These are phyloP conservation scores for Rhodomyrtus tomentosa DNA, from an alignment of 345 rosid genomes.

Conservation along the genomic window DNA sequence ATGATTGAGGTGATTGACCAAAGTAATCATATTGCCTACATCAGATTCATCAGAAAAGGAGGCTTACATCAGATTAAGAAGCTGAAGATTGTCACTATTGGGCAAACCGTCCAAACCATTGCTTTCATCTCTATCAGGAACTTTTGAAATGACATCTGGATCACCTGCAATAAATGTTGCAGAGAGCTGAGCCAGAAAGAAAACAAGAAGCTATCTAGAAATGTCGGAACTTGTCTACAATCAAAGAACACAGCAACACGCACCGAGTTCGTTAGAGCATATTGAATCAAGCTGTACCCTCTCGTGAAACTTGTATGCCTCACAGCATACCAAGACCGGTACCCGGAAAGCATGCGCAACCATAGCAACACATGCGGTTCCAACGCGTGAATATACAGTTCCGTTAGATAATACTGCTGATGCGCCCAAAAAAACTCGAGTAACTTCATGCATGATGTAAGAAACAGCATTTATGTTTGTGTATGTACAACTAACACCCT, in stretches of 20 bases:
- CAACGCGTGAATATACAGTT: slow-evolving; percentile 88
- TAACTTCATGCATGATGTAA: slow-evolving; percentile 91
- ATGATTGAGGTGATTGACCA: not conserved
- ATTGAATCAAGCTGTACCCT: slow-evolving; percentile 95
- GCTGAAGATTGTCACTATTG: slow-evolving; percentile 59
- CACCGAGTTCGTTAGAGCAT: slow-evolving; percentile 94
- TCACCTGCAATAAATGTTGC: slow-evolving; percentile 40
- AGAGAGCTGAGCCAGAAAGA: not conserved
- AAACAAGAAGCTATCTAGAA: not conserved
- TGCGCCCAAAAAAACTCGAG: slow-evolving; percentile 87
- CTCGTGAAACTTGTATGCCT: slow-evolving; percentile 92
- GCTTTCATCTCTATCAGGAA: slow-evolving; percentile 56
- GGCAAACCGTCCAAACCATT: slow-evolving; percentile 43
- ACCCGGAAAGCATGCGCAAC: slow-evolving; percentile 77
- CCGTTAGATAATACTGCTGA: slow-evolving; percentile 95
- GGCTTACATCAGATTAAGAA: slow-evolving; percentile 66
- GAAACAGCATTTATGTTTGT: slow-evolving; percentile 86
- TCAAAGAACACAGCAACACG: slow-evolving; percentile 4
- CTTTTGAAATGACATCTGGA: slow-evolving; percentile 73
- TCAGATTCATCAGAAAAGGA: not conserved
- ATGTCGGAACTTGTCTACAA: not conserved
- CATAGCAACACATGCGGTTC: slow-evolving; percentile 96
- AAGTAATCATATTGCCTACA: not conserved
- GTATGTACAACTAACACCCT: slow-evolving; percentile 77
- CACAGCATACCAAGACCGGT: slow-evolving; percentile 92